Evolutionary conservation across 1,284 basidiomycete genomes (phyloP), one percentile per base, ranked within the genome.

Genomic region (Trichosporon ovoides): DNA sequence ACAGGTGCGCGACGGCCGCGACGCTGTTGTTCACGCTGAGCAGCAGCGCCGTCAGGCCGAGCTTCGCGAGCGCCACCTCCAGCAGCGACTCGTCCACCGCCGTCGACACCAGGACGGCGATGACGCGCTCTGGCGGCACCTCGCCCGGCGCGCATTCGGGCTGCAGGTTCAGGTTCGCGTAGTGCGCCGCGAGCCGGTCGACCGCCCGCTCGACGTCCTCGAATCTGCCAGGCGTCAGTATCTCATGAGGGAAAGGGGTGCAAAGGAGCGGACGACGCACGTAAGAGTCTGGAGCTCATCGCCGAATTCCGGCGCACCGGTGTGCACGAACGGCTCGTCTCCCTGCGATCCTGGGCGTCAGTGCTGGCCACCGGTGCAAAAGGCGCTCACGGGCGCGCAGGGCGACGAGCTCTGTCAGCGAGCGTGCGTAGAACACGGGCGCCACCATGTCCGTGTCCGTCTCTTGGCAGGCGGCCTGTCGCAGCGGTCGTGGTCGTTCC

Each of bases 11-110:
- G 31, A 84, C 79, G 4, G 84, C 83, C 0, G 83, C 74, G 0
- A 81, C 76, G 0, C 82, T 82, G 69, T 85, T 85, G 72, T 85
- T 84, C 43, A 81, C 79, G 5, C 80, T 82, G n/a, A 83, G 69
- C 2, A 83, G 72, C 14, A 83, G 74, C 7, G 80, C 67, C 1
- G 77, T 69, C 14, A 80, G 71, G n/a, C 78, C 80, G 38, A 81
- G 71, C 64, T 80, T 80, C 28, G 77, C 75, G 7, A 81, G 76
- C 1, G 81, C 80, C 19, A 81, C 76, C 64, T 81, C 80, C 14
- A 81, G 75, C 2, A 82, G 71, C 1, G 80, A 72, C 64, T 80
- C 78, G 64, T 81, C 78, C 49, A 80, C 73, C 0, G 79, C 76
- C 2, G 79, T 79, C 24, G 76, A 76, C 11, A 71, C 74, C 37